phyloP scores from a whole-genome alignment of 129 eudicot genomes.

The Arctium lappa region DNA sequence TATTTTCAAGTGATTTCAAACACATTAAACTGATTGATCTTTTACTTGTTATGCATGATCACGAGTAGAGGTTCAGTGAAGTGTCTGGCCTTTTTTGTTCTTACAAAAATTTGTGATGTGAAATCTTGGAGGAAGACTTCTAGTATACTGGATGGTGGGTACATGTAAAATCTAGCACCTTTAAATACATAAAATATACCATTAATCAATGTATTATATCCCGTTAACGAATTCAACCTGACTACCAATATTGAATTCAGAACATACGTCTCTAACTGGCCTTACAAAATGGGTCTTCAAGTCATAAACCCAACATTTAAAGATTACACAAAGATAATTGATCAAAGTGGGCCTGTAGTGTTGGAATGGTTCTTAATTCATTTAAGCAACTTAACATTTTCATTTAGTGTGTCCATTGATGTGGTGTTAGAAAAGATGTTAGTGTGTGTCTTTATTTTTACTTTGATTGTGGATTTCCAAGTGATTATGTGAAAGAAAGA shows the following conservation, averaged over 20 bases:
- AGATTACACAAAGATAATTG: background rate
- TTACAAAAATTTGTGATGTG: background rate
- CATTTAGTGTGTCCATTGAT: no score
- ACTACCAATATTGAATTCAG: background rate
- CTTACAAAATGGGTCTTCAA: background rate
- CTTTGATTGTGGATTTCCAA: no score
- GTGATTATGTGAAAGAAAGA: no score
- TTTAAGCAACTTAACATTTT: no score
- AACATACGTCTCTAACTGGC: background rate
- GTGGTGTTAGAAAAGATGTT: no score
- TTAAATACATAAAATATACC: background rate
- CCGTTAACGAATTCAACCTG: background rate
- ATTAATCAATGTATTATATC: background rate
- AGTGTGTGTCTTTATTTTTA: no score
- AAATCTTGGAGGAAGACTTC: background rate
- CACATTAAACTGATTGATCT: background rate
- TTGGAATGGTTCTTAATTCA: background rate
- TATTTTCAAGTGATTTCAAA: background rate
- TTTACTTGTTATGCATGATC: slow-evolving; percentile 7
- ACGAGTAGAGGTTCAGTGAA: background rate
- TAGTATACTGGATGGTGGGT: background rate
- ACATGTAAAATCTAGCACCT: background rate
- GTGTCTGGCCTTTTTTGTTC: background rate
- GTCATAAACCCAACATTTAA: background rate
- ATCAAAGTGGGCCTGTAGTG: background rate